Conservation (phyloP, 169 alveolate species). For the Cryptosporidium canis region DNA sequence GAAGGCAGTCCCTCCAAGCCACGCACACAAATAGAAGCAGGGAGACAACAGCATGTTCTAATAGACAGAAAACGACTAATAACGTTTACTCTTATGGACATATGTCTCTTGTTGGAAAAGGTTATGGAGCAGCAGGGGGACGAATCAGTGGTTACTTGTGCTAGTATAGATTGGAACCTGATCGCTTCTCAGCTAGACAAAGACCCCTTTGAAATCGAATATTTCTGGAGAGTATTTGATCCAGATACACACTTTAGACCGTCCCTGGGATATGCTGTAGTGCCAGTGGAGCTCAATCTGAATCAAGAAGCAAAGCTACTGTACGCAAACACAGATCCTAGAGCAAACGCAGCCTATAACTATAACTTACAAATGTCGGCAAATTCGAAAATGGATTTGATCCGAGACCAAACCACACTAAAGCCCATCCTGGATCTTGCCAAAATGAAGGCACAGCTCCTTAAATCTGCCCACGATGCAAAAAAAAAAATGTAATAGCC, state of each 20-base stretch:
- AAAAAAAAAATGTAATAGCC: not conserved
- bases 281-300: constrained; percentile 24
- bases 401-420: not conserved
- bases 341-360: not conserved
- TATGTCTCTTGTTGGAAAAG: constrained; percentile 11
- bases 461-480: not conserved
- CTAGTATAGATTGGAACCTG: constrained; percentile 30
- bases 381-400: not conserved
- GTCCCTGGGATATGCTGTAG: constrained; percentile 41
- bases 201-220: constrained; percentile 55
- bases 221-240: constrained; percentile 40
- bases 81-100: constrained; percentile 35
- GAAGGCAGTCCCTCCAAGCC: not conserved
- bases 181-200: constrained; percentile 39
- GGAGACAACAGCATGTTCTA: constrained; percentile 23
- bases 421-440: constrained; percentile 4
- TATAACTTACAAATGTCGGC: constrained; percentile 15
- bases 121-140: constrained; percentile 68
- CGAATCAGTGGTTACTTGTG: constrained; percentile 34
- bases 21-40: not conserved
- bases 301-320: constrained; percentile 26
- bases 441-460: not conserved
- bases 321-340: not conserved
- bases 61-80: constrained; percentile 6
- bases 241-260: constrained; percentile 49